Evolutionary conservation across 805 yeast genomes (phyloP).

Genomic region (Metschnikowia sp.): DNA sequence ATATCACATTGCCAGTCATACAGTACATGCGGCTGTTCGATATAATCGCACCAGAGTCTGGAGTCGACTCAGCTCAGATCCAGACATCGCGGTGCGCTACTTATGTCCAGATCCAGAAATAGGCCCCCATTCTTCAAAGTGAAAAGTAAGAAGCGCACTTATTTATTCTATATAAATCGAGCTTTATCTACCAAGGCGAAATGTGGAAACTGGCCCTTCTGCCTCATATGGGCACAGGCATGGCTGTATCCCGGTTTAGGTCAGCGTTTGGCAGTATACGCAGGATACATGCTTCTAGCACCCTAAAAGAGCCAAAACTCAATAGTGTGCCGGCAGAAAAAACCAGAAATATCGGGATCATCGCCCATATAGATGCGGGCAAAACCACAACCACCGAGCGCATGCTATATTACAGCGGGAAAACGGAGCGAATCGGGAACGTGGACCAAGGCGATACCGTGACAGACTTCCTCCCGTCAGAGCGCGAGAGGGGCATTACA

Average conservation of each 20-base stretch:
- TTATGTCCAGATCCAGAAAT: no score
- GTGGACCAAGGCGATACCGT: conserved; percentile 97
- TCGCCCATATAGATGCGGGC: conserved; percentile 99
- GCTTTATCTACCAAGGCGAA: no score
- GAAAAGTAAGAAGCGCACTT: no score
- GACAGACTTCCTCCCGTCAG: conserved; percentile 87
- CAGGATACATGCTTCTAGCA: background rate
- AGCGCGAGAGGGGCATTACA: conserved; percentile 89
- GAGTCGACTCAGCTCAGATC: no score
- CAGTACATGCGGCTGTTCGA: no score
- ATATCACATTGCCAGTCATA: no score
- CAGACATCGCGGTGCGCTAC: no score
- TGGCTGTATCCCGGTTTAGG: background rate
- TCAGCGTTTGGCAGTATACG: background rate
- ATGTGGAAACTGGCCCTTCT: no score
- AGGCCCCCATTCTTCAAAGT: no score
- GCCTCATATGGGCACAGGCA: no score
- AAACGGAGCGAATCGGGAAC: conserved; percentile 76
- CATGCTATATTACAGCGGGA: conserved; percentile 86
- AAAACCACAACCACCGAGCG: conserved; percentile 97
- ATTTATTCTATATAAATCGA: no score
- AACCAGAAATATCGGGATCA: conserved; percentile 87
- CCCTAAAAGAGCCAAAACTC: conserved; percentile 15
- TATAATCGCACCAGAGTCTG: no score
- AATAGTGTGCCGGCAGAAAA: conserved; percentile 30